Evolutionary conservation across 2,329 filamentous ascomycete species (phyloP), one percentile per base, ranked within the genome.

Genomic region (Colletotrichum sp.): DNA sequence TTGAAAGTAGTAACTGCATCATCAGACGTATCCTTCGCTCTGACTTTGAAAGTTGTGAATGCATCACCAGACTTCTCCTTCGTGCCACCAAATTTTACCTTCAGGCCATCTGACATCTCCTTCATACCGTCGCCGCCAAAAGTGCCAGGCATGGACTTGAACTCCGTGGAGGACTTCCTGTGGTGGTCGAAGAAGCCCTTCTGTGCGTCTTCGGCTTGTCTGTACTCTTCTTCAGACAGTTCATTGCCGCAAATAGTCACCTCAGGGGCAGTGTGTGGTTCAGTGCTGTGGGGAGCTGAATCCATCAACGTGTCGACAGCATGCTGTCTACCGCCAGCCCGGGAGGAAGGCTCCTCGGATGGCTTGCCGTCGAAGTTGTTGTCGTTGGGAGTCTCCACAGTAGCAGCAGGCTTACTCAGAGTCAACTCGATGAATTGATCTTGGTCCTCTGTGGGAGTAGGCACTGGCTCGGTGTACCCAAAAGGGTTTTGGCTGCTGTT

Each of bases 81-180:
- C n/a, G 21, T n/a, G 13, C 13, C 1, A 13, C 12, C 43, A 13
- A 11, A 21, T 11, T 24, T 51, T 11, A 3, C n/a, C n/a, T 24
- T 51, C 43, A 51, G 43, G 18, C 3, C n/a, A n/a, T 51, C 43
- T 13, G 43, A 51, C n/a, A 21, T 24, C 0, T 51, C 43, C n/a
- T 21, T 51, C 43, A 51, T 21, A 51, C 43, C 43, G 1, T 51
- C 43, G n/a, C 43, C 43, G n/a, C 43, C 43, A 51, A 51, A 51
- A 24, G 11, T 51, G n/a, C 31, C 18, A 18, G 54, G 51, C 6
- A 71, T 29, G 18, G 33, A 36, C 5, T 33, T 34, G 55, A 67
- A 74, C 21, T 74, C 62, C 18, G 69, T 74, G 21, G 58, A 63
- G 13, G 70, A 75, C 24, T 66, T 75, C 18, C 65, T 64, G 27